phyloP scores from a whole-genome alignment of 768 basidiomycete genomes.

The Tricholoma sp. region DNA sequence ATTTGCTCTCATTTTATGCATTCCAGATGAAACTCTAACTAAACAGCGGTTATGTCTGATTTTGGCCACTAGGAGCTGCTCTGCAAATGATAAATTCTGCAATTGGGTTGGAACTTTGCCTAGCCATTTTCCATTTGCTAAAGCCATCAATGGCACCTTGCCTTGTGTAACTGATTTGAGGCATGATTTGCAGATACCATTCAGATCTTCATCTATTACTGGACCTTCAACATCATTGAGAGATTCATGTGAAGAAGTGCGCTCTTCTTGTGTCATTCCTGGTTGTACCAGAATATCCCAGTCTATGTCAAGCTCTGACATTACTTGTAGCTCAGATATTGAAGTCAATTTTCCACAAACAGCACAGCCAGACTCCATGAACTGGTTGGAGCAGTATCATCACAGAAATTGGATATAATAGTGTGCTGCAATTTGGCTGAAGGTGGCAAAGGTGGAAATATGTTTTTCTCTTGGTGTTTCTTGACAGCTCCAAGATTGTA shows the following conservation, averaged over 20 bases:
- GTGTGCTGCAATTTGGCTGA: too few species aligned
- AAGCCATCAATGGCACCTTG: background rate
- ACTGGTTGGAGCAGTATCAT: too few species aligned
- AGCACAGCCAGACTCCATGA: too few species aligned
- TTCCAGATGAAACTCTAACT: constrained; percentile 22
- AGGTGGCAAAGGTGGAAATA: too few species aligned
- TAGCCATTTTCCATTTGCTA: background rate
- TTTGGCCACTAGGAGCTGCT: background rate
- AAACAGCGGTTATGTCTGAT: constrained; percentile 14
- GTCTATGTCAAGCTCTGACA: too few species aligned
- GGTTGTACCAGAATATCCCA: background rate
- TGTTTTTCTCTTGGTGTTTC: too few species aligned
- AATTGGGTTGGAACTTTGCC: background rate
- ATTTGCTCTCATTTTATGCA: constrained; percentile 27
- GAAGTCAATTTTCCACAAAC: too few species aligned
- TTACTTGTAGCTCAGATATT: too few species aligned
- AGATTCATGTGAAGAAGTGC: background rate
- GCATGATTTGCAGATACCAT: background rate
- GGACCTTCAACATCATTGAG: background rate
- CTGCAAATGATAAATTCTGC: background rate
- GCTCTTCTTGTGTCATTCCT: background rate
- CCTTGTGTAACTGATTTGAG: background rate
- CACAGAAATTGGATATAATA: too few species aligned
- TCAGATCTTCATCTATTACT: background rate
- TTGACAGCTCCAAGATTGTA: too few species aligned